phyloP scores from a whole-genome alignment of 1,284 basidiomycete species.

The Trametes polyzona region DNA sequence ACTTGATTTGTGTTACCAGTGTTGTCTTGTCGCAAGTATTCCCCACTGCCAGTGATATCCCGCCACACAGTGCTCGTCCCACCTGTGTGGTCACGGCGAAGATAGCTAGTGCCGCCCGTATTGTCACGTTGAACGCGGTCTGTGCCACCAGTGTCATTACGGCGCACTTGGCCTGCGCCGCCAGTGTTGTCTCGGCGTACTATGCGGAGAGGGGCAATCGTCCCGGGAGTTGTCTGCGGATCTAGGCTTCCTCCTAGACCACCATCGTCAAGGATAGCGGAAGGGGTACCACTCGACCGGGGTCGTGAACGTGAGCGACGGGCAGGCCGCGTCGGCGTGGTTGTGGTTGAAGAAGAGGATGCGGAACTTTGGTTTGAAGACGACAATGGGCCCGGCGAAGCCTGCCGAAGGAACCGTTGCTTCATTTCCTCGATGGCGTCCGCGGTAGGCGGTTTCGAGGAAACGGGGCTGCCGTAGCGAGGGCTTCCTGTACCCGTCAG shows the following conservation, averaged over 20 bases:
- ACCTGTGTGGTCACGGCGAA: conserved; percentile 6
- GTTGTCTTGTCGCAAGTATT: conserved; percentile 9
- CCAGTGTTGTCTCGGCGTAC: conserved; percentile 22
- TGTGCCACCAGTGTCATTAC: conserved; percentile 20
- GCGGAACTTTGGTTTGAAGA: conserved; percentile 13
- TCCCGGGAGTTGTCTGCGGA: background rate
- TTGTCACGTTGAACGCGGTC: conserved; percentile 12
- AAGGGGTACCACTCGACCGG: conserved; percentile 22
- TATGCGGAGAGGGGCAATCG: conserved; percentile 9
- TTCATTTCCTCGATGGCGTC: conserved; percentile 71
- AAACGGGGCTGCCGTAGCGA: conserved; percentile 30
- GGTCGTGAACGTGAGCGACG: conserved; percentile 30
- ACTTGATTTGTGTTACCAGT: conserved; percentile 19
- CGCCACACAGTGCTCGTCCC: conserved; percentile 8
- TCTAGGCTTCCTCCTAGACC: background rate
- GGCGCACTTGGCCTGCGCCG: conserved; percentile 3
- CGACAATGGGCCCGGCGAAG: conserved; percentile 31
- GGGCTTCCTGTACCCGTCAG: conserved; percentile 25
- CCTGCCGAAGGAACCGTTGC: conserved; percentile 51
- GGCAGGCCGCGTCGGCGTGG: conserved; percentile 28
- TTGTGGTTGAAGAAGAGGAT: conserved; percentile 25
- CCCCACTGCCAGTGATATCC: conserved; percentile 26
- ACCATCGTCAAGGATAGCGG: background rate
- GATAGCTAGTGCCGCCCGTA: conserved; percentile 7
- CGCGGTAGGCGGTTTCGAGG: conserved; percentile 40